These are phyloP conservation scores for Phaffia tasmanica DNA, from an alignment of 768 basidiomycete species.

Conservation along the genomic window DNA sequence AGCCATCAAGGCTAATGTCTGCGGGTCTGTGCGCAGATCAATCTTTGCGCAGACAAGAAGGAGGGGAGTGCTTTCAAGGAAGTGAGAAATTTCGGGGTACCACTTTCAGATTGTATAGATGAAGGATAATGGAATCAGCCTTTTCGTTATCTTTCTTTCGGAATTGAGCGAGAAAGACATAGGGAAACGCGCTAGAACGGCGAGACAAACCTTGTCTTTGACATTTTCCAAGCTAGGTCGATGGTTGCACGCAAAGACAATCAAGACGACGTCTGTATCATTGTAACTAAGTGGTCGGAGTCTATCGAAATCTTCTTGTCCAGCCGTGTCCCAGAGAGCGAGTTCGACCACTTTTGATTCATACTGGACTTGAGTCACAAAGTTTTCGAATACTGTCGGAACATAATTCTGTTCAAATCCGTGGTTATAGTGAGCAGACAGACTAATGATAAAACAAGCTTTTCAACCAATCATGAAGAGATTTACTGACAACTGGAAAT, in stretches of 20 bases:
- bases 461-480: neutral
- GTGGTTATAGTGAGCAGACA: neutral
- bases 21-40: constrained; percentile 36
- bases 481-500: constrained; percentile 24
- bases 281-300: constrained; percentile 38
- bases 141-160: neutral
- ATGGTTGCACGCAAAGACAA: constrained; percentile 39
- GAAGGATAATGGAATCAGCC: neutral
- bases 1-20: constrained; percentile 42
- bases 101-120: constrained; percentile 30
- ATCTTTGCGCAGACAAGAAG: constrained; percentile 38
- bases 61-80: constrained; percentile 37
- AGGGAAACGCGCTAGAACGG: neutral
- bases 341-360: constrained; percentile 84
- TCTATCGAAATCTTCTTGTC: constrained; percentile 71
- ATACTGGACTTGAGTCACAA: constrained; percentile 55
- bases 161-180: neutral
- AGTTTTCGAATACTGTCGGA: constrained; percentile 19
- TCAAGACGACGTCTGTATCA: constrained; percentile 39
- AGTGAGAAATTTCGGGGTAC: constrained; percentile 39
- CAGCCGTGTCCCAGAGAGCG: constrained; percentile 97
- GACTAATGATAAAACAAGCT: neutral
- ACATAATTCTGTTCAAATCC: constrained; percentile 58
- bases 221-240: constrained; percentile 38
- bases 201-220: constrained; percentile 37